Conservation (phyloP, 2,329 filamentous ascomycete species). For the Ampelomyces quisqualis region DNA sequence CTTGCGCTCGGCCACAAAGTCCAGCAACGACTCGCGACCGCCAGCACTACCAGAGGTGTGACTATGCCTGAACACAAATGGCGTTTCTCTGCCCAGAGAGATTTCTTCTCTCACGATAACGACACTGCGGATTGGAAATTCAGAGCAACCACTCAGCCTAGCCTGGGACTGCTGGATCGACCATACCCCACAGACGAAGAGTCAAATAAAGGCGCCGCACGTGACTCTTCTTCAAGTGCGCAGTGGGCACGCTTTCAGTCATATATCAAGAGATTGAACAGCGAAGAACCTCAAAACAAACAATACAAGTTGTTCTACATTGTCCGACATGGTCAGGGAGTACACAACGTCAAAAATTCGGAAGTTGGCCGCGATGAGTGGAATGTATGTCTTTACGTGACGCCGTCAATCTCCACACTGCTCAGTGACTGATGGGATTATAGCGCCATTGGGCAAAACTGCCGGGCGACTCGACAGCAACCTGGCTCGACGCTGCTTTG, state of each 20-base stretch:
- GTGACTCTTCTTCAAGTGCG: conserved; percentile 40
- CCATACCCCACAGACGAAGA: conserved; percentile 55
- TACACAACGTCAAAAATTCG: conserved; percentile 61
- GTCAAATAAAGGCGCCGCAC: conserved; percentile 32
- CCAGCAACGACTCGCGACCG: neutral
- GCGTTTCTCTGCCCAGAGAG: conserved; percentile 12
- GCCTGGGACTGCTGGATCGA: conserved; percentile 61
- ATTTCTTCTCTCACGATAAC: conserved; percentile 18
- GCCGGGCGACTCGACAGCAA: conserved; percentile 59
- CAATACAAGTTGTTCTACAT: conserved; percentile 66
- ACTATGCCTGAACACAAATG: conserved; percentile 3
- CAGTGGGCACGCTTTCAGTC: conserved; percentile 61
- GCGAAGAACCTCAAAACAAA: conserved; percentile 42
- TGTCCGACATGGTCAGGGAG: conserved; percentile 66
- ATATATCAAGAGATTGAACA: conserved; percentile 57
- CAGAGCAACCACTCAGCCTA: conserved; percentile 13
- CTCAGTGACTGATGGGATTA: conserved; percentile 11
- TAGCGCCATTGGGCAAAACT: conserved; percentile 62
- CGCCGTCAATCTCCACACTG: neutral
- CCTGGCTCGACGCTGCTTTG: conserved; percentile 63
- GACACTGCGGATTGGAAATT: conserved; percentile 17
- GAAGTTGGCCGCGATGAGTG: conserved; percentile 66
- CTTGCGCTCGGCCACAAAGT: neutral
- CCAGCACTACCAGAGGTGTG: neutral
- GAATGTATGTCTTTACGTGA: conserved; percentile 52